Base-by-base conservation (phyloP, 1,284 basidiomycete species). In the Cutaneotrichosporon cyanovorans region DNA sequence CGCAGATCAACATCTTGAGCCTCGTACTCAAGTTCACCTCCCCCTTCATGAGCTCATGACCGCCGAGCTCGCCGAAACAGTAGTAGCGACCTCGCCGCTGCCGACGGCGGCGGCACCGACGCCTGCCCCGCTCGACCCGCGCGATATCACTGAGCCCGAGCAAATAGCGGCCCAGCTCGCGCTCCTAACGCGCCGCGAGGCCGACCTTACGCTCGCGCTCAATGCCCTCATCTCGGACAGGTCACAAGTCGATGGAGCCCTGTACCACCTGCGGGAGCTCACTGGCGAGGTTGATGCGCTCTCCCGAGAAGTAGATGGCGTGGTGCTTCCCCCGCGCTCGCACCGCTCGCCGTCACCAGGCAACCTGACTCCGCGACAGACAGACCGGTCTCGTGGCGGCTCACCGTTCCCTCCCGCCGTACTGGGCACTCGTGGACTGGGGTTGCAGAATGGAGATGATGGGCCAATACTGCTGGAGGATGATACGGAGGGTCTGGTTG, bases 151-250 rank as follows among this genome's bases (percentile, higher is more conserved):
- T 30, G 53, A 56, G 18, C 60, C 68, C 4, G 54, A 51, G 5
- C 63, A 69, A 40, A 69, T 72, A 28, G 39, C 62, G 1, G 60
- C 64, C 18, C 69, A 72, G 48, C 65, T 76, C 5, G 62, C 72
- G 7, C 76, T 78, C 19, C 79, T 88, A 31, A 82, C 90, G 58
- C 79, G 82, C 12, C 80, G 87, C 65, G 87, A 92, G 61, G 76
- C 82, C 30, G 76, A 82, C 21, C 77, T 92, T 15, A 86, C 87
- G 11, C 76, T 78, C 42, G 81, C 83, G n/a, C 79, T 93, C 41
- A 76, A 84, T 4, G 75, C 79, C 38, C 74, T 91, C 21, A 76
- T 93, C 19, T 79, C 83, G 35, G 76, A 82, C 48, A 76, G 79
- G 40, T 77, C 82, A 18, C 81, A 83, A 11, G 80, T 91, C 41